Evolutionary conservation across 345 rosid species (phyloP).

Genomic region (Gossypioides kirkii): DNA sequence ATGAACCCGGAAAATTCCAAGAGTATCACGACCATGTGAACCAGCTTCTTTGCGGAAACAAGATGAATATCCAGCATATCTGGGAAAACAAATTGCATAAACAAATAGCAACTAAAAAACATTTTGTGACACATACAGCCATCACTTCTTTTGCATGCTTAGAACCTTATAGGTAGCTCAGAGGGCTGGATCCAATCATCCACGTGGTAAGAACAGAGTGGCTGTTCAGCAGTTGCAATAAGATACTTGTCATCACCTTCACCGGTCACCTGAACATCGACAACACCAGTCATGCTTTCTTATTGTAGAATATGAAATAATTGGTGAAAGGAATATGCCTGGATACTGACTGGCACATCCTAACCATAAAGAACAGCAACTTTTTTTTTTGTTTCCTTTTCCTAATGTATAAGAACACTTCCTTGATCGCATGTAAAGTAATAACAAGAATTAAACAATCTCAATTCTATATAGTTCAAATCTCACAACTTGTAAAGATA

Average conservation of each 20-base stretch:
- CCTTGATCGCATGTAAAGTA: background rate
- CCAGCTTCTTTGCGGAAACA: conserved; percentile 99
- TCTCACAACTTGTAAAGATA: background rate
- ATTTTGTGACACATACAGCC: background rate
- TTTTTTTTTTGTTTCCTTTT: conserved; percentile 2
- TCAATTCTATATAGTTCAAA: background rate
- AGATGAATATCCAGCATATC: conserved; percentile 93
- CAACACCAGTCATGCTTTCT: background rate
- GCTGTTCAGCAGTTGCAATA: conserved; percentile 96
- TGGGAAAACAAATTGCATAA: conserved; percentile 17
- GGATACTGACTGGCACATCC: background rate
- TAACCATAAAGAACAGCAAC: background rate
- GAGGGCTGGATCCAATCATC: conserved; percentile 94
- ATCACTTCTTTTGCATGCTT: conserved; percentile 1
- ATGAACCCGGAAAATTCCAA: conserved; percentile 97
- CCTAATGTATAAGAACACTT: background rate
- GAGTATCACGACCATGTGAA: conserved; percentile 90
- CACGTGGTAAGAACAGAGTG: conserved; percentile 81
- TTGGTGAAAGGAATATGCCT: background rate
- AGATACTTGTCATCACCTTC: conserved; percentile 94
- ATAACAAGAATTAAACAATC: background rate
- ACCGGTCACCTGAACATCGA: conserved; percentile 68
- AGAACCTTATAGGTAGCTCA: conserved; percentile 70
- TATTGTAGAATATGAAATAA: background rate
- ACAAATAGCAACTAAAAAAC: background rate